Base-by-base conservation (phyloP, 2,329 filamentous ascomycete genomes). In the Hymenoscyphus albidus region DNA sequence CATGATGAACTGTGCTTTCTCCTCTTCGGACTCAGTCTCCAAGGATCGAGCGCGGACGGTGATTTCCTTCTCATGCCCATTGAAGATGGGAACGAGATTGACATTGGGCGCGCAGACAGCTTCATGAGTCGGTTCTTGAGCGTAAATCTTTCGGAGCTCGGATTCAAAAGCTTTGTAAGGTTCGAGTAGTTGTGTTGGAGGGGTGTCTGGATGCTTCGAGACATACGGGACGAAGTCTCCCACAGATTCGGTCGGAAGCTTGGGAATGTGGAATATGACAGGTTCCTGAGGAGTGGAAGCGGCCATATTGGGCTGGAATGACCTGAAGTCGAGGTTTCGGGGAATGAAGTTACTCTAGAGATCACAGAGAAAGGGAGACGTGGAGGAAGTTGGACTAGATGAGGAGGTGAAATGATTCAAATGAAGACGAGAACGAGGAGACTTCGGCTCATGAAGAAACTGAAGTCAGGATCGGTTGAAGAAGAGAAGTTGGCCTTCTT, bases 1-100 rank as follows among this genome's bases (percentile, higher is more conserved):
- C 88, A 93, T 91, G 74, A 93, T 85, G 72, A 91, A 92, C 71
- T 77, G 83, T 14, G 85, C 82, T 71, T 83, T 85, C 70, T 90
- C 85, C 55, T 84, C 80, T 16, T 83, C 78, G 1, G 83, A 80
- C 75, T 92, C 89, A 1, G 75, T 65, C 1, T 78, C 79, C 1
- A 88, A 76, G 66, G 88, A 75, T 63, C 89, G 84, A 61, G 88
- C 87, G 57, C 86, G 83, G 61, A 87, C 83, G 65, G 81, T 88
- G 74, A 92, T 80, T 56, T 82, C 74, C 2, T 80, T 70, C 61
- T 87, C 85, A 65, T 82, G 77, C 16, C 82, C 76, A 61, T 80
- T 81, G 74, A 90, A 92, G 38, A 92, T 77, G 1, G 89, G 88
- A 7, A 91, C 78, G 31, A 90, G 78, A 70, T 90, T 91, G 73